Percentiles rank a stretch among this genome's conserved stretches.
Evolutionary conservation across 495 filamentous ascomycete genomes (phyloP).

Genomic region (Rhypophila decipiens): DNA sequence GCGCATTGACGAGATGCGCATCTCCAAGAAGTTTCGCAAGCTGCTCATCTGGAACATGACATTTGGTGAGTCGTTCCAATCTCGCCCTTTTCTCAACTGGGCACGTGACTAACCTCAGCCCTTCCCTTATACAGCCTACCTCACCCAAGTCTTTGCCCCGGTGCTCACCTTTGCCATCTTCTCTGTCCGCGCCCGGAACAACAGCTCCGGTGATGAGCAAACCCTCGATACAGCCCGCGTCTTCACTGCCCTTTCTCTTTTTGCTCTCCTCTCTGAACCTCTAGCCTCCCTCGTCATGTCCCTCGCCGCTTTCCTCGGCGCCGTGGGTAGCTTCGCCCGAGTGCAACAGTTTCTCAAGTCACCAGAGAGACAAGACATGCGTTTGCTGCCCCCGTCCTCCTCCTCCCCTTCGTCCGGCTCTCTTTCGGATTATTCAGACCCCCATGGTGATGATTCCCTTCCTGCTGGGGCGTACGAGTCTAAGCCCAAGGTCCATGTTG

Average conservation of each 20-base stretch:
- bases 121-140: conserved; percentile 47
- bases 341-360: conserved; percentile 54
- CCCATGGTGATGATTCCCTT: too few relatives aligned
- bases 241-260: conserved; percentile 57
- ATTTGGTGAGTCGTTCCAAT: conserved; percentile 13
- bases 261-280: conserved; percentile 54
- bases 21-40: conserved; percentile 51
- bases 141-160: conserved; percentile 43
- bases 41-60: conserved; percentile 33
- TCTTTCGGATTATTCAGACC: too few relatives aligned
- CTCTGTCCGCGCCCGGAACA: conserved; percentile 16
- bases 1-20: conserved; percentile 49
- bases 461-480: too few relatives aligned
- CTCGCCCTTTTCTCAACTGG: not conserved
- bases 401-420: not conserved
- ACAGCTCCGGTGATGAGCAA: conserved; percentile 22
- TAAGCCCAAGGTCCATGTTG: too few relatives aligned
- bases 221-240: conserved; percentile 45
- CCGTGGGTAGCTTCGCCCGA: conserved; percentile 52
- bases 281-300: conserved; percentile 52
- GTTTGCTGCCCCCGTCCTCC: not conserved
- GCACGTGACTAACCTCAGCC: conserved; percentile 4
- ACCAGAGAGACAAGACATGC: conserved; percentile 19
- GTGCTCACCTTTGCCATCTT: conserved; percentile 37
- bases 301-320: conserved; percentile 47